phyloP scores from a whole-genome alignment of 306 rosid genomes.

The Medicago lupulina region DNA sequence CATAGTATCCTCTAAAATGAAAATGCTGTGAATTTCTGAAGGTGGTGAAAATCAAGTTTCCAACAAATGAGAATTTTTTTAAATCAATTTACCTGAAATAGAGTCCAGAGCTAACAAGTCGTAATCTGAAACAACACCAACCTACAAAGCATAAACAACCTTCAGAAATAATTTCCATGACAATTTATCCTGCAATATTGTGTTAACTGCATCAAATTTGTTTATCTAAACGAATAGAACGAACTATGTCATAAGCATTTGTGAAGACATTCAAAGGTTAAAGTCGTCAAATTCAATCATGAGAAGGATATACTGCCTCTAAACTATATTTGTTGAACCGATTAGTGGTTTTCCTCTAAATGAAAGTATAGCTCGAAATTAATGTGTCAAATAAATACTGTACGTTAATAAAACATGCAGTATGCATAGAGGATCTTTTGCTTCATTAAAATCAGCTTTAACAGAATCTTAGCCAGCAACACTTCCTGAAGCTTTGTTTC shows the following conservation, averaged over 20 bases:
- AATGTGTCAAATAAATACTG: constrained; percentile 20
- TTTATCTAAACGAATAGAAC: not conserved
- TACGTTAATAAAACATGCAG: not conserved
- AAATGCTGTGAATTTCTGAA: constrained; percentile 9
- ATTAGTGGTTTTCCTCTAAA: constrained; percentile 17
- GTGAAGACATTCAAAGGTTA: constrained; percentile 24
- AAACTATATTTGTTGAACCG: constrained; percentile 10
- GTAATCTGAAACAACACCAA: constrained; percentile 94
- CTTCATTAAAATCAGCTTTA: constrained; percentile 27
- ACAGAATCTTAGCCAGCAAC: constrained; percentile 23
- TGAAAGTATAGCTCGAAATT: not conserved
- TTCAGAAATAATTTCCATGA: constrained; percentile 37
- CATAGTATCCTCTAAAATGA: constrained; percentile 7
- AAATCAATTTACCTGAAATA: constrained; percentile 68
- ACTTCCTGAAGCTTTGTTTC: constrained; percentile 4
- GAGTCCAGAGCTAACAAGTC: constrained; percentile 95
- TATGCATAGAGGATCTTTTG: constrained; percentile 9
- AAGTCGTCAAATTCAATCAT: constrained; percentile 6
- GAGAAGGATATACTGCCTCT: constrained; percentile 23
- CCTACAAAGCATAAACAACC: constrained; percentile 61
- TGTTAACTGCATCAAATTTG: constrained; percentile 13
- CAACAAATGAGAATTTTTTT: constrained; percentile 5
- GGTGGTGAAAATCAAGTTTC: constrained; percentile 25
- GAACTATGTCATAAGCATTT: constrained; percentile 24
- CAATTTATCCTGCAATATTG: constrained; percentile 5